Percentiles rank a stretch among this genome's conserved stretches.
These are phyloP conservation scores for Cladophialophora chaetospira DNA, from an alignment of 2,329 filamentous ascomycete genomes.

Conservation along the genomic window DNA sequence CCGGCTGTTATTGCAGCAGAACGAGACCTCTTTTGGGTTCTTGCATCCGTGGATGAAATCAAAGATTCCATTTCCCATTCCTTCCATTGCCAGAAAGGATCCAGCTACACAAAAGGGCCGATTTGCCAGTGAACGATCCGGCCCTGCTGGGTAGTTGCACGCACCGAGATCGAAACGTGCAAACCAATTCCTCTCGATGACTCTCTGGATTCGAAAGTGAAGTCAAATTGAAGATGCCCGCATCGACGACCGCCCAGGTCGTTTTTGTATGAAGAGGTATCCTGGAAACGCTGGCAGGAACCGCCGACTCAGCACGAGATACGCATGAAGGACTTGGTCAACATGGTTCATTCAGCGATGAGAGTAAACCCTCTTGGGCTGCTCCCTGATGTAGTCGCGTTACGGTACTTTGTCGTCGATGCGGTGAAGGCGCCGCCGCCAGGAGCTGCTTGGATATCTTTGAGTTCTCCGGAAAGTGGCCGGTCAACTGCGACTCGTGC, in stretches of 20 bases:
- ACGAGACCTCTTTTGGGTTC: background rate
- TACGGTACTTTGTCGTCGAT: background rate
- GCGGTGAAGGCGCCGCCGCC: background rate
- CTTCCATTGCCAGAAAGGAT: conserved; percentile 1
- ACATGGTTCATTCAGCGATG: too few species aligned
- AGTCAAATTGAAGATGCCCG: conserved; percentile 2
- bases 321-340: too few species aligned
- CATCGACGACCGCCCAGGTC: conserved; percentile 7
- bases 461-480: conserved; percentile 1
- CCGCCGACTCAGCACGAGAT: too few species aligned
- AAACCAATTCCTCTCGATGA: conserved; percentile 57
- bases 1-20: background rate
- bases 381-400: background rate
- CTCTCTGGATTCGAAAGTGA: background rate
- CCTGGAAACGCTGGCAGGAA: too few species aligned
- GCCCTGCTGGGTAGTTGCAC: conserved; percentile 59
- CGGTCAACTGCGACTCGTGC: background rate
- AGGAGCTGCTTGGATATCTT: background rate
- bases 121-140: conserved; percentile 1
- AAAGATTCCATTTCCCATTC: conserved; percentile 8
- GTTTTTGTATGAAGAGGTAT: conserved; percentile 75
- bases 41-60: conserved; percentile 11
- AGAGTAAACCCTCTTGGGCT: too few species aligned
- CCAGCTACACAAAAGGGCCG: conserved; percentile 5
- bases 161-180: conserved; percentile 72